Evolutionary conservation across 306 rosid species (phyloP), one percentile per base, ranked within the genome.

Genomic region (Chamaecrista fasciculata): DNA sequence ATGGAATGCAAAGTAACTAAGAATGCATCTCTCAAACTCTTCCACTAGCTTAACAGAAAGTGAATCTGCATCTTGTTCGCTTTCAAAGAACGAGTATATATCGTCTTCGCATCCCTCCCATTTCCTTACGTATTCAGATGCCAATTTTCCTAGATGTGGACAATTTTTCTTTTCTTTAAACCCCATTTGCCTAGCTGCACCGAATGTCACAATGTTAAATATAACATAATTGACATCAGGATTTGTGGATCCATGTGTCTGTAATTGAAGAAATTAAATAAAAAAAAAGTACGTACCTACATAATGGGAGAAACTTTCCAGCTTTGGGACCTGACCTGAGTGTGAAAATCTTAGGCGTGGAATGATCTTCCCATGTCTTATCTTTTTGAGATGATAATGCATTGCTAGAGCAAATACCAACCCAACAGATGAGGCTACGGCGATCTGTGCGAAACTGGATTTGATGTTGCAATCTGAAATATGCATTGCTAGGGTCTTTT

Each of bases 111-210:
- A 93, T 9, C 86, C 96, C n/a, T 90, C 98, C 0, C 73, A 73
- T 83, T 88, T 93, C 40, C 81, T 76, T 11, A 93, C 81, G 76
- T 90, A 93, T 55, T 93, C 96, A 9, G 97, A 67, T 57, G 97
- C 97, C 56, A 93, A 65, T 72, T 93, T 93, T 78, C 96, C 85
- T 0, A 93, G 86, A 14, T 69, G 81, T 36, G 98, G 98, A 79
- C 98, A 90, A 49, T 72, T 81, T 58, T 74, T 83, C 62, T 69
- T 88, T 33, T 93, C 96, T 57, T 78, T 82, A 69, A 93, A 83
- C 46, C 98, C 98, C 96, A 93, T 83, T 82, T 86, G 98, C 89
- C 98, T 86, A 55, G 97, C 98, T 93, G 96, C 84, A 78, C 2
- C 69, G 67, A 53, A 36, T 49, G 37, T 72, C 1, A 69, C 11